Evolutionary conservation across 257 asterid genomes (phyloP), one percentile per base, ranked within the genome.

Genomic region (Catharanthus roseus): DNA sequence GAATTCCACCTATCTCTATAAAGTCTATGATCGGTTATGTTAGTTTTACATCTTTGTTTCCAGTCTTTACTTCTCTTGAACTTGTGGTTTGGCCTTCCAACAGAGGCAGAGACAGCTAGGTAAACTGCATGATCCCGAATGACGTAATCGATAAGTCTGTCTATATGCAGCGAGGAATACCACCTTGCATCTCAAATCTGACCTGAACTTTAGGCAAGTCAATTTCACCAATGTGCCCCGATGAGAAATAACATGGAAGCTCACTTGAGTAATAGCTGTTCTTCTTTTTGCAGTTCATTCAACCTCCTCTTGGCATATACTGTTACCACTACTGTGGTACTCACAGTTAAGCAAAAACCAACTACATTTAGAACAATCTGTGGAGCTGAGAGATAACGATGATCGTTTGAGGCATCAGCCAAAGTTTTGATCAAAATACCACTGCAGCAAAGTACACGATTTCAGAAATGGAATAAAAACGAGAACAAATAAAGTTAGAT

Each of bases 361-460:
- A 79, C 23, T 15, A 83, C 90, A 50, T 86, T 87, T 61, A 89
- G 78, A 67, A 81, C 70, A 34, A 89, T 86, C 77, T 89, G 88
- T 18, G 83, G 58, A 47, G 77, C 84, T 24, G 95, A 80, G 19
- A 89, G 75, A 31, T 79, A 68, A 31, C 71, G 84, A 60, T 65
- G 74, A 50, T 86, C 90, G 29, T 79, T 75, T 13, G 97, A 89
- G 64, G 92, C 97, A 77, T 91, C 80, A 1, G 96, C 97, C 71
- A 91, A 76, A 6, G 97, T 83, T 82, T 83, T 85, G 34, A 91
- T 87, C 75, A 91, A 76, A 61, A 87, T 83, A 58, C 97, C 97
- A 72, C 97, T 90, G 63, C 82, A 79, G 60, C 19, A 24, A 53
- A 65, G 31, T 21, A 50, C 47, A 50, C 18, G 49, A 19, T 3